Conservation (phyloP, 2,329 filamentous ascomycete species). For the Claviceps capensis region DNA sequence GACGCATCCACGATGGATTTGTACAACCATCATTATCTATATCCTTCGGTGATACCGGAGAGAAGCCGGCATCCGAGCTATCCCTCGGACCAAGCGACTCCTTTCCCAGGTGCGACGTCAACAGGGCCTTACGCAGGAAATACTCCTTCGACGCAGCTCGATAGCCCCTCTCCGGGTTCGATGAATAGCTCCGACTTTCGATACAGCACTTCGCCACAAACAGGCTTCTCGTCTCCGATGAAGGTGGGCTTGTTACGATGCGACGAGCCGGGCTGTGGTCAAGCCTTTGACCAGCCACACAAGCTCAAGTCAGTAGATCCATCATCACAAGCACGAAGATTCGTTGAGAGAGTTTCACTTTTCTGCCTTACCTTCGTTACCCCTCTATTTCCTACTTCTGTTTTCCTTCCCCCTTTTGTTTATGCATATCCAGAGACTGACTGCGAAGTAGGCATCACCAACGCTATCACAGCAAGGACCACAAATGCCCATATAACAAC, state of each 20-base stretch:
- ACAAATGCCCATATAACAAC: constrained; percentile 38
- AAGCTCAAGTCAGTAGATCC: constrained; percentile 37
- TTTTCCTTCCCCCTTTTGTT: too few species aligned
- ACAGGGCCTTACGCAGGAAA: constrained; percentile 28
- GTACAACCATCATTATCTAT: constrained; percentile 13
- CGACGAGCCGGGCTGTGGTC: constrained; percentile 23
- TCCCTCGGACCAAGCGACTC: constrained; percentile 29
- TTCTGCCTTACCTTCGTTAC: too few species aligned
- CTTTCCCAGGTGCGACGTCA: constrained; percentile 23
- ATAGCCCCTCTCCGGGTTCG: constrained; percentile 28
- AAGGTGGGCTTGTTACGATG: constrained; percentile 19
- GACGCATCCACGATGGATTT: constrained; percentile 14
- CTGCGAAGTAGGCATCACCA: constrained; percentile 37
- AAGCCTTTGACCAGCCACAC: constrained; percentile 42
- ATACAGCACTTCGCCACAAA: constrained; percentile 23
- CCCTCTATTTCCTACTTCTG: too few species aligned
- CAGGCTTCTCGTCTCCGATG: constrained; percentile 14
- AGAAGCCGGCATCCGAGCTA: constrained; percentile 19
- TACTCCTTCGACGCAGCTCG: constrained; percentile 33
- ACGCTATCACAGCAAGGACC: constrained; percentile 45
- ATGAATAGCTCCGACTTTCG: constrained; percentile 22
- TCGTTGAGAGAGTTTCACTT: not conserved
- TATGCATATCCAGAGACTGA: not conserved
- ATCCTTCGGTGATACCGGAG: constrained; percentile 10
- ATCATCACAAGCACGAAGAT: constrained; percentile 8